These are phyloP conservation scores for Aechmea fasciata DNA, from an alignment of 176 grass and related monocot genomes.

Conservation along the genomic window DNA sequence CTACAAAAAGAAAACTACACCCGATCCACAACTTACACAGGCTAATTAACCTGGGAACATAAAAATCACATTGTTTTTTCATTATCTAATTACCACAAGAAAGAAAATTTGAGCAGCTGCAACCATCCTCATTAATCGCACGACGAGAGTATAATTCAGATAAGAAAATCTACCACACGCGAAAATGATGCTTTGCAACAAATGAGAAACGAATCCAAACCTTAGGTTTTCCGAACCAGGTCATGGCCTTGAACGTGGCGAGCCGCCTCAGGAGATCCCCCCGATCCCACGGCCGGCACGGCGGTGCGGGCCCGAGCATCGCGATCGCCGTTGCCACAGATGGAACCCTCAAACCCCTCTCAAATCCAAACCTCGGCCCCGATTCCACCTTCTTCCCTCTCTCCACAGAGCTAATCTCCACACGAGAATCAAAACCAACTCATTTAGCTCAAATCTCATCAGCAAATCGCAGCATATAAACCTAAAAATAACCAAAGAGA, in stretches of 20 bases:
- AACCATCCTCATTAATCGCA: not conserved
- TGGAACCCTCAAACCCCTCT: constrained; percentile 45
- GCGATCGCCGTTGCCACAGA: constrained; percentile 28
- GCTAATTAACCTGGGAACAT: not conserved
- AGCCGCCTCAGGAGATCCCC: constrained; percentile 66
- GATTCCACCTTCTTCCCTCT: constrained; percentile 22
- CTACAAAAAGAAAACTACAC: not conserved
- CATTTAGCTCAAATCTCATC: not conserved
- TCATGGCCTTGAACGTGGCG: constrained; percentile 94
- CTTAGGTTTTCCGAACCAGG: constrained; percentile 98
- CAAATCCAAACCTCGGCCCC: constrained; percentile 38
- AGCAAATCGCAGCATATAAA: not conserved
- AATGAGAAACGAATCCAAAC: constrained; percentile 24
- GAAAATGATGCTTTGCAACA: not conserved
- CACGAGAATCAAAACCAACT: constrained; percentile 17
- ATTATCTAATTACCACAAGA: not conserved
- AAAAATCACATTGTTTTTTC: not conserved
- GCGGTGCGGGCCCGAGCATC: constrained; percentile 32
- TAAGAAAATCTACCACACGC: constrained; percentile 1
- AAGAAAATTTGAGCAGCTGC: not conserved
- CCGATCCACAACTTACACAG: not conserved
- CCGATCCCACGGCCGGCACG: constrained; percentile 90
- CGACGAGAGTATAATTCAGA: not conserved
- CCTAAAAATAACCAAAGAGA: not conserved
- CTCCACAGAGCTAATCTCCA: constrained; percentile 20